Conservation (phyloP, 805 yeast species). For the Saccharomycopsis synnaedendra region DNA sequence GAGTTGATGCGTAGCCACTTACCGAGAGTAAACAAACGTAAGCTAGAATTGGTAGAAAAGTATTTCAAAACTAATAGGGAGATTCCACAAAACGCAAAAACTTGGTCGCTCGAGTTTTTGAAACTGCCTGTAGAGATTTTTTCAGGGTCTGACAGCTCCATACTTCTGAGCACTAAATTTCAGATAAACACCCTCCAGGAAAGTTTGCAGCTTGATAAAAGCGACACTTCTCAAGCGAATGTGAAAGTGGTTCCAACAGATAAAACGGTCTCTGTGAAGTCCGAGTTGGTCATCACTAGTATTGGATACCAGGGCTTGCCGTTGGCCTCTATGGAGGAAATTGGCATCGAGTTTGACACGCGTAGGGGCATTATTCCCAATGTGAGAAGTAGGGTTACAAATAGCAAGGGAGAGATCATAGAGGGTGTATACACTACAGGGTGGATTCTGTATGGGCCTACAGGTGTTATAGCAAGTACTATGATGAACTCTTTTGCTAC, state of each 20-base stretch:
- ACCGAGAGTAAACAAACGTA: conserved; percentile 51
- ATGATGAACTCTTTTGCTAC: conserved; percentile 76
- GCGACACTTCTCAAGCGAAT: conserved; percentile 19
- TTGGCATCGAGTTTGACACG: conserved; percentile 37
- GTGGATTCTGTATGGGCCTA: conserved; percentile 82
- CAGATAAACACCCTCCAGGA: conserved; percentile 33
- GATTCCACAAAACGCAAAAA: conserved; percentile 17
- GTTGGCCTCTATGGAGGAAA: conserved; percentile 34
- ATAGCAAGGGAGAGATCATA: conserved; percentile 9
- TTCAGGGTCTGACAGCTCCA: conserved; percentile 20
- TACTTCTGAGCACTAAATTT: conserved; percentile 37
- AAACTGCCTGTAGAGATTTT: conserved; percentile 45
- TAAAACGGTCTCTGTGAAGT: conserved; percentile 23
- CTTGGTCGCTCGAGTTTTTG: conserved; percentile 65
- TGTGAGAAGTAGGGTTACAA: conserved; percentile 1
- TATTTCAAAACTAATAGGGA: conserved; percentile 21
- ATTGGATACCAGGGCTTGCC: conserved; percentile 74
- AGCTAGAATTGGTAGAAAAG: conserved; percentile 50
- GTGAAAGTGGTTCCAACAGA: conserved; percentile 19
- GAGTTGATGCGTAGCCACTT: conserved; percentile 21
- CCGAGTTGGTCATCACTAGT: conserved; percentile 66
- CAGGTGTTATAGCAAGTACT: conserved; percentile 85
- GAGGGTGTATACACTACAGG: conserved; percentile 71
- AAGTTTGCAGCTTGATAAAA: not conserved
- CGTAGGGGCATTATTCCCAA: conserved; percentile 35